Evolutionary conservation across 2,329 filamentous ascomycete species (phyloP).

Genomic region (Pyrenophora teres): DNA sequence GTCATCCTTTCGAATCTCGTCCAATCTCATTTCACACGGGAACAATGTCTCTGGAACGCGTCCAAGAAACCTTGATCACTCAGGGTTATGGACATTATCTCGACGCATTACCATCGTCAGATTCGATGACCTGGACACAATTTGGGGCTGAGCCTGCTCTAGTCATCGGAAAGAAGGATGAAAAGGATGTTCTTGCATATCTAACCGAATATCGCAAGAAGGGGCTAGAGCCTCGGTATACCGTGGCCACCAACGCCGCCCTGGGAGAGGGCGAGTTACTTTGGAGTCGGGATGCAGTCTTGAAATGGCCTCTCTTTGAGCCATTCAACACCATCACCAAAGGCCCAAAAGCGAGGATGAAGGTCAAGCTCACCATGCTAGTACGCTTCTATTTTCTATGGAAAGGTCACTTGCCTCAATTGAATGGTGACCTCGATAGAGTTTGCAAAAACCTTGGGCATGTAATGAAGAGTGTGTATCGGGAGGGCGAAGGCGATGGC

Average conservation of each 20-base stretch:
- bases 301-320: slow-evolving; percentile 5
- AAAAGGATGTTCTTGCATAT: slow-evolving; percentile 12
- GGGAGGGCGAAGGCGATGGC: not conserved
- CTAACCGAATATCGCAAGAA: slow-evolving; percentile 7
- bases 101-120: slow-evolving; percentile 7
- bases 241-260: too few relatives aligned
- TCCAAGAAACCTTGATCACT: slow-evolving; percentile 8
- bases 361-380: slow-evolving; percentile 11
- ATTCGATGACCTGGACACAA: slow-evolving; percentile 11
- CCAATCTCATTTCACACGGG: too few relatives aligned
- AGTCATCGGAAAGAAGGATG: slow-evolving; percentile 3
- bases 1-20: not conserved
- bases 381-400: slow-evolving; percentile 16
- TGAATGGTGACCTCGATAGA: slow-evolving; percentile 7
- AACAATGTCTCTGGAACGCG: slow-evolving; percentile 8
- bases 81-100: slow-evolving; percentile 4
- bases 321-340: slow-evolving; percentile 13
- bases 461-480: slow-evolving; percentile 2
- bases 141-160: slow-evolving; percentile 1
- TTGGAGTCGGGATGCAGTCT: slow-evolving; percentile 5
- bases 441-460: slow-evolving; percentile 1
- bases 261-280: not conserved
- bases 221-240: slow-evolving; percentile 11
- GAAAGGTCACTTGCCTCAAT: slow-evolving; percentile 1
- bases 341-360: not conserved